These are phyloP conservation scores for Phytophthora agathidicida DNA, from an alignment of 352 stramenopile species.

Conservation along the genomic window DNA sequence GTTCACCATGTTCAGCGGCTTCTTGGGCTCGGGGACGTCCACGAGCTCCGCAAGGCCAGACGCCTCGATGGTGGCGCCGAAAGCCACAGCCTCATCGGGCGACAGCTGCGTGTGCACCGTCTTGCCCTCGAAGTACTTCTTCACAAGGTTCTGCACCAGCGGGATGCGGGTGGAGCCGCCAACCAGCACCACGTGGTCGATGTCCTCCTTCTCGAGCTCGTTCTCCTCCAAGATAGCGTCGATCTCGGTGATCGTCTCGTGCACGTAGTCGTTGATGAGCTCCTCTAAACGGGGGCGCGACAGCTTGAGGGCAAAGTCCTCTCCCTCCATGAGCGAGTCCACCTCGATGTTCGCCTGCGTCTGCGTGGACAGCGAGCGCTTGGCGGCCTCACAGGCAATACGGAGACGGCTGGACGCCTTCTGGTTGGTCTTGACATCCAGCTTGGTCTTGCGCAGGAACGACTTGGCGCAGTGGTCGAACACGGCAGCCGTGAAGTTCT, in stretches of 20 bases:
- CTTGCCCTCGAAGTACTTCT: slow-evolving; percentile 89
- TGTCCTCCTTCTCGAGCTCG: slow-evolving; percentile 79
- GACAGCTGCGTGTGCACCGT: slow-evolving; percentile 85
- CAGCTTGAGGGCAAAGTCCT: slow-evolving; percentile 98
- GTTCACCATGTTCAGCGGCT: slow-evolving; percentile 85
- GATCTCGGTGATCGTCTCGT: slow-evolving; percentile 93
- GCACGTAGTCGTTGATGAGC: slow-evolving; percentile 93
- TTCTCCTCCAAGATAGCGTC: slow-evolving; percentile 77
- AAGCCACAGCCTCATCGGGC: slow-evolving; percentile 91
- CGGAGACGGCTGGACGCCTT: slow-evolving; percentile 95
- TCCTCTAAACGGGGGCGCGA: slow-evolving; percentile 97
- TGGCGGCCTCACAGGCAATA: slow-evolving; percentile 96
- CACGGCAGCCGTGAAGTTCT: slow-evolving; percentile 97
- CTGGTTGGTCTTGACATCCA: slow-evolving; percentile 93
- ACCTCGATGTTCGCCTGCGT: slow-evolving; percentile 97
- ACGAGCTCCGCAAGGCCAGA: slow-evolving; percentile 72
- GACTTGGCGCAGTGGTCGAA: slow-evolving; percentile 97
- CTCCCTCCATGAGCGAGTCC: slow-evolving; percentile 97
- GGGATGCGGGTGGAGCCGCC: slow-evolving; percentile 98
- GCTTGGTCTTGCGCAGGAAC: slow-evolving; percentile 95
- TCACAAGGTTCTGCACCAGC: slow-evolving; percentile 87
- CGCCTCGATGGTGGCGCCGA: slow-evolving; percentile 88
- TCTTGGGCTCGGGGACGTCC: slow-evolving; percentile 70
- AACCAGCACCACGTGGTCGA: slow-evolving; percentile 97
- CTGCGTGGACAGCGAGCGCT: slow-evolving; percentile 96